These are phyloP conservation scores for Meredithiella fracta DNA, from an alignment of 2,329 filamentous ascomycete species.

Conservation along the genomic window DNA sequence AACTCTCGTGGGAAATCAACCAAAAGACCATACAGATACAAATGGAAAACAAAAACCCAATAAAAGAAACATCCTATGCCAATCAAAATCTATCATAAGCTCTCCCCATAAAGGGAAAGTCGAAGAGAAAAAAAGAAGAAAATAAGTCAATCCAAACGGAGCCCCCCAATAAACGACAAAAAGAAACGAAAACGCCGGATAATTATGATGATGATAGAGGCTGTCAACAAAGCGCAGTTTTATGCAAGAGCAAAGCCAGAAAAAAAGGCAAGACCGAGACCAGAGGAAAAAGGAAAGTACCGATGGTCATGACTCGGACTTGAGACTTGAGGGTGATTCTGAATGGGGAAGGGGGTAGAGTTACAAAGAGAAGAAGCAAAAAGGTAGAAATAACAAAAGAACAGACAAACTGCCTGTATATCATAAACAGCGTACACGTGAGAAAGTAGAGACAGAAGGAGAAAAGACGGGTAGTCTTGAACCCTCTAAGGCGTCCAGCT, in stretches of 20 bases:
- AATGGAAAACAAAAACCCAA: neutral
- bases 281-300: neutral
- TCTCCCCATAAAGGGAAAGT: slow-evolving; percentile 1
- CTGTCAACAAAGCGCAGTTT: slow-evolving; percentile 1
- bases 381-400: neutral
- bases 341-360: neutral
- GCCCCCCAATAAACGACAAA: neutral
- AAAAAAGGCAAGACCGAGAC: slow-evolving; percentile 1
- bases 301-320: too few relatives aligned
- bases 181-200: neutral
- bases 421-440: slow-evolving; percentile 10
- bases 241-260: neutral
- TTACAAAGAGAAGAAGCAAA: neutral
- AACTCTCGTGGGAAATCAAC: neutral
- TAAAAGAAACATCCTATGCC: neutral
- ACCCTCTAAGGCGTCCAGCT: slow-evolving; percentile 4
- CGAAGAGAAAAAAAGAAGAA: slow-evolving; percentile 8
- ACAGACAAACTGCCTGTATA: slow-evolving; percentile 2
- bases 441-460: neutral
- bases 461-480: too few relatives aligned
- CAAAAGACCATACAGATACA: neutral
- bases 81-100: slow-evolving; percentile 2
- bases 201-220: neutral
- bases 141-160: too few relatives aligned
- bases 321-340: too few relatives aligned